Evolutionary conservation across 441 rosid species (phyloP).

Genomic region (Geranium incanum): DNA sequence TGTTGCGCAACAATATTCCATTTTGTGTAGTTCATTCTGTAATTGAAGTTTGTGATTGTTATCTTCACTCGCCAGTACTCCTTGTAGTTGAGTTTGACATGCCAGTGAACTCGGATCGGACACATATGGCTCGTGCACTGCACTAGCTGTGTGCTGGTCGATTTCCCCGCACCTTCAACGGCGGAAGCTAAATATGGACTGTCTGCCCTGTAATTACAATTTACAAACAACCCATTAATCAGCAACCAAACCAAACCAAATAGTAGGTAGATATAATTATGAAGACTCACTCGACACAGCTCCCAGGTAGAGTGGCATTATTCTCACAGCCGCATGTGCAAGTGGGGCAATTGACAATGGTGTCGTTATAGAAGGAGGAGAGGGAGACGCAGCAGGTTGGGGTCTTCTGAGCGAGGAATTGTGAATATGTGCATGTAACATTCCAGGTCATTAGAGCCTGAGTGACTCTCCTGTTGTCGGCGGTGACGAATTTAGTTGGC

Average conservation of each 20-base stretch:
- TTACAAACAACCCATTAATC: conserved; percentile 32
- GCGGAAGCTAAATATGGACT: conserved; percentile 43
- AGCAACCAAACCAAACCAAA: conserved; percentile 37
- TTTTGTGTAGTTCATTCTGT: conserved; percentile 53
- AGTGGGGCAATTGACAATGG: conserved; percentile 67
- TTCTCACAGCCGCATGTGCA: conserved; percentile 80
- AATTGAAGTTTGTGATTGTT: conserved; percentile 62
- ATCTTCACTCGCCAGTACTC: conserved; percentile 82
- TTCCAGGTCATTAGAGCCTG: conserved; percentile 89
- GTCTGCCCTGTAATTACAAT: conserved; percentile 35
- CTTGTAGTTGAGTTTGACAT: conserved; percentile 65
- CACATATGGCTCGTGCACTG: conserved; percentile 89
- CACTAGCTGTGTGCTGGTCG: conserved; percentile 34
- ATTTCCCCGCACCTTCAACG: conserved; percentile 36
- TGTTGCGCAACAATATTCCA: conserved; percentile 73
- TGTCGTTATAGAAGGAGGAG: conserved; percentile 80
- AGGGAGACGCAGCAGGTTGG: conserved; percentile 80
- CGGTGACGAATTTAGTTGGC: conserved; percentile 44
- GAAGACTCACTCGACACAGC: conserved; percentile 40
- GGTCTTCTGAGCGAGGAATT: conserved; percentile 65
- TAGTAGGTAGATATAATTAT: too few relatives aligned
- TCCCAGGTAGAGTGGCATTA: conserved; percentile 44
- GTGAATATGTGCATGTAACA: conserved; percentile 91
- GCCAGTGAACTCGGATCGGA: conserved; percentile 84
- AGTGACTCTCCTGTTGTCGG: conserved; percentile 51